A percentile compares a stretch with the other conserved stretches of the same genome.
These are phyloP conservation scores for Daphne laureola DNA, from an alignment of 441 rosid species.

Conservation along the genomic window DNA sequence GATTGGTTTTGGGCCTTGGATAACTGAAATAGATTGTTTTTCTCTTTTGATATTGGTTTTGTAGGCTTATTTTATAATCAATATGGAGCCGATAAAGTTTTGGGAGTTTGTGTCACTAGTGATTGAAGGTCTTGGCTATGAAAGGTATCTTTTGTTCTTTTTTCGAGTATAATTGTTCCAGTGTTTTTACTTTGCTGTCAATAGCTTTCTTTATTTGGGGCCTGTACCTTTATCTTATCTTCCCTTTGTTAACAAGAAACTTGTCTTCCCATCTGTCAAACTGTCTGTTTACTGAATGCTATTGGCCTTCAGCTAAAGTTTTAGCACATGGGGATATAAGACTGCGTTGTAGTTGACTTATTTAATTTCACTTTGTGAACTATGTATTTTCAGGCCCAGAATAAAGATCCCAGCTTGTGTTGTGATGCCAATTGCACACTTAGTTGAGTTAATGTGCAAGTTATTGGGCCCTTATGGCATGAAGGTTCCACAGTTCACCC, in stretches of 20 bases:
- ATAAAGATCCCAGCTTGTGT: conserved; percentile 71
- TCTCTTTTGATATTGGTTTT: conserved; percentile 14
- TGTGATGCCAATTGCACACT: conserved; percentile 82
- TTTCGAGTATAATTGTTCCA: conserved; percentile 2
- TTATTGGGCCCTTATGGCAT: conserved; percentile 76
- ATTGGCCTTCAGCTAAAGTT: too few species aligned
- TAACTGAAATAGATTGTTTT: too few species aligned
- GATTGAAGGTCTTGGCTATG: conserved; percentile 86
- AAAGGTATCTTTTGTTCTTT: conserved; percentile 39
- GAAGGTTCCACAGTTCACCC: conserved; percentile 88
- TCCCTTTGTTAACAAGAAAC: neutral
- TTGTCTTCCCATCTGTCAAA: conserved; percentile 1
- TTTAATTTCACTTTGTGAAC: conserved; percentile 17
- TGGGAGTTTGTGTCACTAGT: conserved; percentile 82
- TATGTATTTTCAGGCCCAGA: conserved; percentile 57
- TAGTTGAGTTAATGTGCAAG: conserved; percentile 60
- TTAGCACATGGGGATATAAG: neutral
- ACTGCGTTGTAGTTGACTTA: conserved; percentile 3
- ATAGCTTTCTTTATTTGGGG: too few species aligned
- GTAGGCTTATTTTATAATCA: conserved; percentile 91
- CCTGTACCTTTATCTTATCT: neutral
- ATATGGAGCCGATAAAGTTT: conserved; percentile 84
- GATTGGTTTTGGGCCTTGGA: too few species aligned
- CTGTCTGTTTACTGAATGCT: too few species aligned
- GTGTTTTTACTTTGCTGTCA: neutral